These are phyloP conservation scores for Coniferiporia sulphurascens DNA, from an alignment of 1,284 basidiomycete genomes.

Conservation along the genomic window DNA sequence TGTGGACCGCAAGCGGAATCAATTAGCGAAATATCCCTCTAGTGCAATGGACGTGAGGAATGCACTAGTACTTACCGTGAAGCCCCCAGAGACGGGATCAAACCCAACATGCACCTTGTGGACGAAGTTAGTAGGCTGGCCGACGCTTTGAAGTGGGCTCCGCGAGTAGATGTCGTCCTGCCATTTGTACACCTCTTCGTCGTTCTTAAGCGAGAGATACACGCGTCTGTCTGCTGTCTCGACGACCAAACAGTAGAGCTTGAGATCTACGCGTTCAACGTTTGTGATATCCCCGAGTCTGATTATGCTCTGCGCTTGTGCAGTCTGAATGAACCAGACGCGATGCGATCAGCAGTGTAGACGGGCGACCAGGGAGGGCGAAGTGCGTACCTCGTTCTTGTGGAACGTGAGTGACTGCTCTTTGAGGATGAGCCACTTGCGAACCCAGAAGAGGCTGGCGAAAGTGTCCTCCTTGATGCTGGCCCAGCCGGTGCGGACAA, in stretches of 20 bases:
- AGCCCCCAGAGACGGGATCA: conserved; percentile 89
- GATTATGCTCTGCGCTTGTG: conserved; percentile 65
- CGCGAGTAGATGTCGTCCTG: conserved; percentile 94
- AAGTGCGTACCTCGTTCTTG: conserved; percentile 80
- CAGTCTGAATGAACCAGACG: conserved; percentile 36
- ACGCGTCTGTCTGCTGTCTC: conserved; percentile 81
- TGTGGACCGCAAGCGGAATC: conserved; percentile 26
- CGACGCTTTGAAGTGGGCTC: conserved; percentile 89
- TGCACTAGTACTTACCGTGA: conserved; percentile 59
- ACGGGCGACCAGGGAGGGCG: conserved; percentile 4
- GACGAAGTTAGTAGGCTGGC: conserved; percentile 94
- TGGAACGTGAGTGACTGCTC: conserved; percentile 81
- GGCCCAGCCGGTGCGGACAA: conserved; percentile 66
- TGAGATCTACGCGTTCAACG: conserved; percentile 88
- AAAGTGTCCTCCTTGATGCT: conserved; percentile 89
- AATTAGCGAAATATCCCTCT: neutral
- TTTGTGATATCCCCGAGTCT: conserved; percentile 76
- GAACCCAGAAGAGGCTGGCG: conserved; percentile 89
- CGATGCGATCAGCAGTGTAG: neutral
- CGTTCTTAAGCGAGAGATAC: conserved; percentile 81
- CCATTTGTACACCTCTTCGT: conserved; percentile 96
- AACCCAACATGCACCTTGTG: conserved; percentile 99
- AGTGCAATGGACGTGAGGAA: neutral
- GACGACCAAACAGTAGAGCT: conserved; percentile 85
- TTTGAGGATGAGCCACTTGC: conserved; percentile 86